A percentile compares a stretch with the other conserved stretches of the same genome.
phyloP scores from a whole-genome alignment of 1,284 basidiomycete genomes.

The Moniliella sp. region DNA sequence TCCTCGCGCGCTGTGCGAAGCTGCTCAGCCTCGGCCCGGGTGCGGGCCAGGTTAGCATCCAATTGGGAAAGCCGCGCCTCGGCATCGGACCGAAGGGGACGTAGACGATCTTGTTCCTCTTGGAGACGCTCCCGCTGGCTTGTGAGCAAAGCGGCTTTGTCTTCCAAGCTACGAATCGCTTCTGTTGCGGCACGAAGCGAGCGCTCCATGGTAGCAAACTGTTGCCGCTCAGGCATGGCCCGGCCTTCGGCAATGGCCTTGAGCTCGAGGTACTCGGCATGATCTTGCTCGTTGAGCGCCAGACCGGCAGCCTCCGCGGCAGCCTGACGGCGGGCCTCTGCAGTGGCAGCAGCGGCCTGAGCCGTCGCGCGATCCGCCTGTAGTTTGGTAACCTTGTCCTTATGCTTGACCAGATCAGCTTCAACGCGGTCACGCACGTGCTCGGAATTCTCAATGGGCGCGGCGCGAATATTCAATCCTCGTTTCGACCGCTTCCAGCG shows the following conservation, averaged over 20 bases:
- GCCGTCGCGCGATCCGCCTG: neutral
- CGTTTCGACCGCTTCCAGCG: neutral
- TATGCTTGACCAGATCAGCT: neutral
- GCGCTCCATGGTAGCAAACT: constrained; percentile 56
- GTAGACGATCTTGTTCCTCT: constrained; percentile 17
- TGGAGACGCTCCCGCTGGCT: constrained; percentile 45
- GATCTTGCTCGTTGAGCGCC: neutral
- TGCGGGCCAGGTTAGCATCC: neutral
- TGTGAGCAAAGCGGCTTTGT: constrained; percentile 47
- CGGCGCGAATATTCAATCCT: neutral
- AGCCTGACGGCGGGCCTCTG: neutral
- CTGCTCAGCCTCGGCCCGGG: no score
- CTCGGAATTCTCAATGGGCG: neutral
- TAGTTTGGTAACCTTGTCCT: neutral
- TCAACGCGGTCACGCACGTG: neutral
- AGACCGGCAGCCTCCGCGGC: neutral
- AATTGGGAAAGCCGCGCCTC: neutral
- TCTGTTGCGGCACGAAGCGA: constrained; percentile 57
- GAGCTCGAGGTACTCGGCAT: neutral
- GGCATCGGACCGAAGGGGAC: neutral
- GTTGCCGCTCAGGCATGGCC: constrained; percentile 67
- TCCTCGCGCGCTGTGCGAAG: no score
- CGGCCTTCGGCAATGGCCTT: constrained; percentile 48
- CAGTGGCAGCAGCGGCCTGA: neutral
- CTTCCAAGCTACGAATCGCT: constrained; percentile 40